Percentiles rank a stretch among this genome's conserved stretches.
These are phyloP conservation scores for Elaphomyces granulatus DNA, from an alignment of 495 filamentous ascomycete species.

Conservation along the genomic window DNA sequence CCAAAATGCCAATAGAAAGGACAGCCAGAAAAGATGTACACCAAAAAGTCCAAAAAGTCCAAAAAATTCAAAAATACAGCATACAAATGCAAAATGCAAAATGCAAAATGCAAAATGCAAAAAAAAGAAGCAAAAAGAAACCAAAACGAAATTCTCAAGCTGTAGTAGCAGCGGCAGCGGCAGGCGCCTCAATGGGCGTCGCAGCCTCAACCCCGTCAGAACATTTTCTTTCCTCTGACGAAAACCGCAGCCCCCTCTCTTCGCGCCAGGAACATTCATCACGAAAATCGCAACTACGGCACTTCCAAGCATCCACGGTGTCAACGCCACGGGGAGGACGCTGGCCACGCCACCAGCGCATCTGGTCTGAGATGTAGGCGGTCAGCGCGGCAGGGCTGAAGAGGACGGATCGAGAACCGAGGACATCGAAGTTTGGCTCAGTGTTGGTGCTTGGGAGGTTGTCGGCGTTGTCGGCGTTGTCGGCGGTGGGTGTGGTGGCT, in stretches of 20 bases:
- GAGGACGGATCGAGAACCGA: slow-evolving; percentile 55
- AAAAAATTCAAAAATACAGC: too few species aligned
- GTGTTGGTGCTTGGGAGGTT: slow-evolving; percentile 7
- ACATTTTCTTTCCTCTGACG: not conserved
- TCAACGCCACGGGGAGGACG: slow-evolving; percentile 61
- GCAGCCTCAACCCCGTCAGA: too few species aligned
- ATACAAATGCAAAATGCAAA: too few species aligned
- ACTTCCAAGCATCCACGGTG: slow-evolving; percentile 89
- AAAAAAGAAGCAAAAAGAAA: too few species aligned
- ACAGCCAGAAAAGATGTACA: too few species aligned
- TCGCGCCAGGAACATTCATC: slow-evolving; percentile 45
- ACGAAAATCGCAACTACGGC: slow-evolving; percentile 48
- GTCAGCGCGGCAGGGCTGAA: slow-evolving; percentile 50
- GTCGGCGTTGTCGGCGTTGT: slow-evolving; percentile 21
- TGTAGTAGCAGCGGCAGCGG: too few species aligned
- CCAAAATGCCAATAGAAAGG: too few species aligned
- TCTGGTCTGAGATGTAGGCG: slow-evolving; percentile 48
- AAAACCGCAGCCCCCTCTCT: slow-evolving; percentile 31
- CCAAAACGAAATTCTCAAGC: too few species aligned
- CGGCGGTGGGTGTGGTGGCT: slow-evolving; percentile 19
- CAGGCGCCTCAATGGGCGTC: too few species aligned
- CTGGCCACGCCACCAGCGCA: slow-evolving; percentile 82
- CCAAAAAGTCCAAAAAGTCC: too few species aligned
- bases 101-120: too few species aligned
- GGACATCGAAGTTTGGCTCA: slow-evolving; percentile 15